Evolutionary conservation across 768 basidiomycete genomes (phyloP), one percentile per base, ranked within the genome.

Genomic region (Psilocybe tampanensis): DNA sequence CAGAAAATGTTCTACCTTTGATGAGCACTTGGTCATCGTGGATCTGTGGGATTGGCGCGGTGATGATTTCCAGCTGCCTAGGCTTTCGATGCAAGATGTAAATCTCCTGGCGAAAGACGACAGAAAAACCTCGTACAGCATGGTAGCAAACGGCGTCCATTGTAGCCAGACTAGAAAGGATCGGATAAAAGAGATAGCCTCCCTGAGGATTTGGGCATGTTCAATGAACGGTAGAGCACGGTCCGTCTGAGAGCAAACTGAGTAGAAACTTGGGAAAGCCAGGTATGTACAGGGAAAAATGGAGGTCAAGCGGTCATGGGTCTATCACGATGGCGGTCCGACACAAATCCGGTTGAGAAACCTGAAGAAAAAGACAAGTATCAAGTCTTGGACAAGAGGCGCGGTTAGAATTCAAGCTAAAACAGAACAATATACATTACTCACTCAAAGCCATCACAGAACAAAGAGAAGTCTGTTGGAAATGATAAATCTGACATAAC

Each of bases 11-110:
- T 19, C 0, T 53, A 79, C 83, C 81, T 74, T 86, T 85, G 66
- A 87, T 76, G 47, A 86, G 74, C 39, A 87, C 78, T 60, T 88
- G 80, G 53, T 83, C 77, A 55, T 82, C 80, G 24, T 71, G 71
- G 54, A 85, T 78, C 54, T 79, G 59, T 24, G 85, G 84, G 39
- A 86, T 74, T 21, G 81, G 76, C 11, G 80, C 78, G 13, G 72
- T 74, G 61, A 79, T 76, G 58, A 85, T 76, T 56, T 82, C 80
- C 51, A 86, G 82, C 48, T 83, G 68, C 50, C 73, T 72, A 29
- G 83, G 76, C 81, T 82, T 48, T 29, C n/a, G 17, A 29, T n/a
- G 39, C 45, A 29, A 44, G 34, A 19, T 15, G 12, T 54, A 21
- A n/a, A 36, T 23, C 12, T 22, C 8, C 19, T 18, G 21, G 24